Conservation (phyloP, 805 yeast genomes). For the Candida coleopterorum region DNA sequence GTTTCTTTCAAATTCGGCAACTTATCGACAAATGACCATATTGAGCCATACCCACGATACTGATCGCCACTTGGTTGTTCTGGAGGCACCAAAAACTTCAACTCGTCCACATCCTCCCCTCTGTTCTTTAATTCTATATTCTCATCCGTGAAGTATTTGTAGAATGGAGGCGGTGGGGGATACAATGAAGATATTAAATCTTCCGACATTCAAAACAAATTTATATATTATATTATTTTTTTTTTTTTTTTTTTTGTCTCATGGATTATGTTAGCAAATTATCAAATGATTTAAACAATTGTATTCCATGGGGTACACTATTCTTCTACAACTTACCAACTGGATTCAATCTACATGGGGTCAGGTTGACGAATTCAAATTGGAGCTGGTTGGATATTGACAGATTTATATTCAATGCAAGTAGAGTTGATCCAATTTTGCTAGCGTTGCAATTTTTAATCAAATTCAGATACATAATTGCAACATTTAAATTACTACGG, state of each 20-base stretch:
- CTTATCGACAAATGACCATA: slow-evolving; percentile 80
- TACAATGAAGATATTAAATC: slow-evolving; percentile 62
- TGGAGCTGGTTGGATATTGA: slow-evolving; percentile 60
- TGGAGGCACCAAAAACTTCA: slow-evolving; percentile 64
- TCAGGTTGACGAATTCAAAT: slow-evolving; percentile 24
- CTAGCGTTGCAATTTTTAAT: slow-evolving; percentile 41
- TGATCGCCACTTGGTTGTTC: slow-evolving; percentile 53
- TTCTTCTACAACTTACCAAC: slow-evolving; percentile 41
- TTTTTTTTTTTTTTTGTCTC: not conserved
- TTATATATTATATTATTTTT: not conserved
- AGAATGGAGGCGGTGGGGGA: slow-evolving; percentile 92
- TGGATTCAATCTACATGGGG: slow-evolving; percentile 27
- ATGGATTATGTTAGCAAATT: slow-evolving; percentile 13
- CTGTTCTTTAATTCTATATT: slow-evolving; percentile 28
- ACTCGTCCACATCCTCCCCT: slow-evolving; percentile 19
- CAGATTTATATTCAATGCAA: slow-evolving; percentile 20
- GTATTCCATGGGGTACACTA: slow-evolving; percentile 48
- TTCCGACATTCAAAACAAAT: slow-evolving; percentile 11
- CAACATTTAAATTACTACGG: too few species aligned
- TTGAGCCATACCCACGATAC: slow-evolving; percentile 83
- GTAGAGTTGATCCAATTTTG: slow-evolving; percentile 19
- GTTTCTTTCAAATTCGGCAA: slow-evolving; percentile 70
- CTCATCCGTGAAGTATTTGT: slow-evolving; percentile 65
- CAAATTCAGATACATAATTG: slow-evolving; percentile 33
- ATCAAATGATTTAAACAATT: slow-evolving; percentile 36